Conservation (phyloP, 106 monocot genomes). For the Phalaenopsis equestris region DNA sequence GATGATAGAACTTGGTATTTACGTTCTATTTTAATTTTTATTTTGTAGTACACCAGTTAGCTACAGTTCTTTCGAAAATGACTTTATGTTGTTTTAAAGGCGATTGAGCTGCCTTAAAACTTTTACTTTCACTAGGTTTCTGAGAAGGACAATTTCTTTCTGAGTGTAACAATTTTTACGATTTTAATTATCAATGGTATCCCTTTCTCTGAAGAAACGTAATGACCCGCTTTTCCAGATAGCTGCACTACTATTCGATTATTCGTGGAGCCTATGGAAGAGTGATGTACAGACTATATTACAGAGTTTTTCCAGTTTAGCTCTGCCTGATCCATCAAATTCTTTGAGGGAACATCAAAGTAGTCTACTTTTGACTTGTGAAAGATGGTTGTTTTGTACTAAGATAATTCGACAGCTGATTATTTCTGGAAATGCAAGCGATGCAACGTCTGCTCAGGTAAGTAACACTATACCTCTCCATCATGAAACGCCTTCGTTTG, state of each 20-base stretch:
- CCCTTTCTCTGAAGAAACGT: background rate
- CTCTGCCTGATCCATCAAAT: conserved; percentile 25
- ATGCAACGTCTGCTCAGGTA: conserved; percentile 74
- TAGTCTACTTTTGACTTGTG: conserved; percentile 67
- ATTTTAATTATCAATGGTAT: conserved; percentile 1
- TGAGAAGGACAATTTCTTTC: background rate
- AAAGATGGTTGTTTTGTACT: conserved; percentile 83
- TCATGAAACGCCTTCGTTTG: background rate
- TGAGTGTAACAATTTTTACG: background rate
- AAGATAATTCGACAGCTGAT: conserved; percentile 78
- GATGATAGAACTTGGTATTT: background rate
- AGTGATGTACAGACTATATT: conserved; percentile 71
- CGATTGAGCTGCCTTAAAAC: background rate
- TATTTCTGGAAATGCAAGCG: conserved; percentile 77
- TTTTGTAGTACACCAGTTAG: background rate
- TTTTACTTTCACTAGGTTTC: background rate
- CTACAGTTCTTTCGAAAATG: background rate
- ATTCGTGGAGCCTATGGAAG: conserved; percentile 92
- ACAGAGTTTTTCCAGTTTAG: conserved; percentile 47
- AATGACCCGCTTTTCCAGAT: conserved; percentile 40
- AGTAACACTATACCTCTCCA: background rate
- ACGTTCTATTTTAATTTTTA: background rate
- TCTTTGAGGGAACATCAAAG: conserved; percentile 38
- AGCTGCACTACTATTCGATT: conserved; percentile 72
- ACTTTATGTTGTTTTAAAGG: background rate